These are phyloP conservation scores for Allantophomopsis cytisporea DNA, from an alignment of 2,329 filamentous ascomycete genomes.

Conservation along the genomic window DNA sequence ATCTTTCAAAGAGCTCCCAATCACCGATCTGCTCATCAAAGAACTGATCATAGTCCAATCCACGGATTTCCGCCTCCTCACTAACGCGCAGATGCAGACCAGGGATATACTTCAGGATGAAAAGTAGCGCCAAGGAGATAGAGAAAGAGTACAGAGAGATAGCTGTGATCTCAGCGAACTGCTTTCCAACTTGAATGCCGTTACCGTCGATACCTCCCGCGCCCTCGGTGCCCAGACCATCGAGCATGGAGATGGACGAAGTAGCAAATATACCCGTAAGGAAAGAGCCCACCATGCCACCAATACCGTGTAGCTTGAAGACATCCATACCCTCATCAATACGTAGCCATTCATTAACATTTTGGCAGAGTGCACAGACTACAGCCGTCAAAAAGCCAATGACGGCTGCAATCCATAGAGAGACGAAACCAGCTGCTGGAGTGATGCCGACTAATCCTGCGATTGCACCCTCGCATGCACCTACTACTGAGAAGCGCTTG, in stretches of 20 bases:
- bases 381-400: slow-evolving; percentile 36
- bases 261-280: slow-evolving; percentile 44
- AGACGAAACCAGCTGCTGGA: slow-evolving; percentile 40
- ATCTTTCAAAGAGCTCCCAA: slow-evolving; percentile 17
- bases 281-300: slow-evolving; percentile 42
- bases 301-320: slow-evolving; percentile 44
- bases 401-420: slow-evolving; percentile 33
- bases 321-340: slow-evolving; percentile 46
- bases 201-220: slow-evolving; percentile 32
- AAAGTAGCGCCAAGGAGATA: slow-evolving; percentile 35
- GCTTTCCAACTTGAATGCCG: slow-evolving; percentile 39
- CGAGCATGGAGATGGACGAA: slow-evolving; percentile 31
- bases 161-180: slow-evolving; percentile 41
- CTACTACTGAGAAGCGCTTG: slow-evolving; percentile 34
- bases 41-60: slow-evolving; percentile 36
- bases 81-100: slow-evolving; percentile 38
- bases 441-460: slow-evolving; percentile 44
- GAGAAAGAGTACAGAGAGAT: slow-evolving; percentile 40
- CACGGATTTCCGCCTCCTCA: slow-evolving; percentile 38
- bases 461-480: slow-evolving; percentile 39
- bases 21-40: slow-evolving; percentile 26
- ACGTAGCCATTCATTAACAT: slow-evolving; percentile 34
- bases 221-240: slow-evolving; percentile 28
- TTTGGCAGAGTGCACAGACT: slow-evolving; percentile 30
- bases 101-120: slow-evolving; percentile 42